These are phyloP conservation scores for Leishmania gerbilli DNA, from an alignment of 208 protist genomes.

Conservation along the genomic window DNA sequence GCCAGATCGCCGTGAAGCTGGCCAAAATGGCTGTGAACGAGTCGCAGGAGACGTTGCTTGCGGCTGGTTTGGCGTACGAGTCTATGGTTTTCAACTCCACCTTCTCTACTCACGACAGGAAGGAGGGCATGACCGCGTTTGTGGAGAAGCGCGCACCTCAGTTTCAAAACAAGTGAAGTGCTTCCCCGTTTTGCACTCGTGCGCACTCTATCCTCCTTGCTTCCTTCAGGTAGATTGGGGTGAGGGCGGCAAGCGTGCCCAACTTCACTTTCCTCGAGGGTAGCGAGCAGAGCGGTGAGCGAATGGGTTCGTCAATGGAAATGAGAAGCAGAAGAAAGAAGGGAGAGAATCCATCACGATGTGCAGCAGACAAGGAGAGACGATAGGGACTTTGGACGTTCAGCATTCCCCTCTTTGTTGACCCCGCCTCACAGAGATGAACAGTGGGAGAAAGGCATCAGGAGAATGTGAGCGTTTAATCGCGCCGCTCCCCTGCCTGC, in stretches of 20 bases:
- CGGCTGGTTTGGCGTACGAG: slow-evolving; percentile 86
- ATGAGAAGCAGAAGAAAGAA: background rate
- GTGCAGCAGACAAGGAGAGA: background rate
- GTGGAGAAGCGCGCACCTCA: slow-evolving; percentile 88
- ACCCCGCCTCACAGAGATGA: background rate
- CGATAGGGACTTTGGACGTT: background rate
- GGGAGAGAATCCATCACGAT: background rate
- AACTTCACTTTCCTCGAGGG: background rate
- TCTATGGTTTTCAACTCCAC: slow-evolving; percentile 84
- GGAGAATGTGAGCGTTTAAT: background rate
- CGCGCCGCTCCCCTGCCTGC: background rate
- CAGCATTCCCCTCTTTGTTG: background rate
- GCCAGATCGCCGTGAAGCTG: slow-evolving; percentile 83
- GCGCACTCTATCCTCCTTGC: background rate
- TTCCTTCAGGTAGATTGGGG: background rate
- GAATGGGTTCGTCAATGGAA: background rate
- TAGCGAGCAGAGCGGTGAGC: background rate
- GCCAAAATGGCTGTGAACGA: slow-evolving; percentile 91
- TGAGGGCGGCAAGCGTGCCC: background rate
- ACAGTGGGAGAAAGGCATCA: background rate
- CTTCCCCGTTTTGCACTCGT: background rate
- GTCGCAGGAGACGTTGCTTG: slow-evolving; percentile 77
- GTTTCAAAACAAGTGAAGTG: slow-evolving; percentile 74
- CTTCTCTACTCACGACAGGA: slow-evolving; percentile 91
- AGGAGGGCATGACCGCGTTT: slow-evolving; percentile 94